These are phyloP conservation scores for Epichloe coenophiala DNA, from an alignment of 2,329 filamentous ascomycete genomes.

Conservation along the genomic window DNA sequence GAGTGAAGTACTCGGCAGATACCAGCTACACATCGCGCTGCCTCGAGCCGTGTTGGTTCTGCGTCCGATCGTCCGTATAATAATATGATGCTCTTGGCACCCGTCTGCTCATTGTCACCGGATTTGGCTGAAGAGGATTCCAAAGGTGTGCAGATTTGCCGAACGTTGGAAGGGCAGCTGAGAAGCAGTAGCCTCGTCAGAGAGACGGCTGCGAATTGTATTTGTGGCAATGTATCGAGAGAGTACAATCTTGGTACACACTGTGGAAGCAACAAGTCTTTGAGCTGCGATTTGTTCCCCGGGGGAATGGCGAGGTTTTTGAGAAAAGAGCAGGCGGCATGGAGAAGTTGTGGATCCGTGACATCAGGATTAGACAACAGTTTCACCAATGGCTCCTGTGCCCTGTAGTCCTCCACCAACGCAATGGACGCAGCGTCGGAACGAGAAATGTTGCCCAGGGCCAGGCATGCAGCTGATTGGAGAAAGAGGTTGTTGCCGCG, in stretches of 20 bases:
- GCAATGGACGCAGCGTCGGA: conserved; percentile 39
- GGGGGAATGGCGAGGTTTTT: conserved; percentile 50
- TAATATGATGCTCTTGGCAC: conserved; percentile 22
- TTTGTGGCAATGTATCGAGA: conserved; percentile 36
- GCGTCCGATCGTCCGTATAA: conserved; percentile 26
- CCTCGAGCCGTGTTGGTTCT: conserved; percentile 45
- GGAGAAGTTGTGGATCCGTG: conserved; percentile 37
- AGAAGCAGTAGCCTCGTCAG: conserved; percentile 43
- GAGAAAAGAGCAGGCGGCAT: conserved; percentile 44
- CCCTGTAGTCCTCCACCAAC: conserved; percentile 31
- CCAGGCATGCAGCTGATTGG: conserved; percentile 44
- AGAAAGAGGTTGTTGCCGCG: conserved; percentile 26
- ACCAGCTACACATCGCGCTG: conserved; percentile 37
- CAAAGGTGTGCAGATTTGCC: conserved; percentile 30
- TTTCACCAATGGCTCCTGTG: conserved; percentile 29
- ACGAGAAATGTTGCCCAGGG: conserved; percentile 47
- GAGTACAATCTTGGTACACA: conserved; percentile 41
- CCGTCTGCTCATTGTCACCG: conserved; percentile 15
- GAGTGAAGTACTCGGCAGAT: conserved; percentile 44
- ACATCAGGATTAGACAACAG: conserved; percentile 29
- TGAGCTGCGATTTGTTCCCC: conserved; percentile 39
- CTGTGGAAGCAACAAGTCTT: conserved; percentile 29
- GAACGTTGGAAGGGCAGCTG: conserved; percentile 38
- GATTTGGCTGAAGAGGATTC: conserved; percentile 13
- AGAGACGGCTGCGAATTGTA: conserved; percentile 47